These are phyloP conservation scores for Cladosporium cucumerinum DNA, from an alignment of 2,329 filamentous ascomycete genomes.

Conservation along the genomic window DNA sequence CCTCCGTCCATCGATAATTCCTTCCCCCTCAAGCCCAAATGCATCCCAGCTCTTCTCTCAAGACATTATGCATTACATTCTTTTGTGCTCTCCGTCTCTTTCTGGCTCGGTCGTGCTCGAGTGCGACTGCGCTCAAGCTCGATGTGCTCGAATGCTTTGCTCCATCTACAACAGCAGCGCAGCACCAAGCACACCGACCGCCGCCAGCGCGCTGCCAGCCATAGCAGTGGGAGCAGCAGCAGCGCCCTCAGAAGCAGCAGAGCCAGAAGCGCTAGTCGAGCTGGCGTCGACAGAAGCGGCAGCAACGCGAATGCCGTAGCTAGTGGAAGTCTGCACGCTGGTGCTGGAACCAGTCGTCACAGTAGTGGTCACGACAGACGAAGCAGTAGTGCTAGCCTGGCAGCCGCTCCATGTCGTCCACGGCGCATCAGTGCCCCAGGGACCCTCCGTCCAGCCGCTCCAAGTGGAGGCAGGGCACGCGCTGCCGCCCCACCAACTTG, in stretches of 20 bases:
- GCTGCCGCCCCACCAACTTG: slow-evolving; percentile 35
- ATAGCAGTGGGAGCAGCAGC: slow-evolving; percentile 24
- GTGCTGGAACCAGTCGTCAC: slow-evolving; percentile 26
- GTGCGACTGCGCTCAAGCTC: no score
- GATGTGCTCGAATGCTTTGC: no score
- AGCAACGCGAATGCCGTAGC: slow-evolving; percentile 32
- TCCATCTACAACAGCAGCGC: slow-evolving; percentile 29
- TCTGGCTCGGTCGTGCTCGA: not conserved
- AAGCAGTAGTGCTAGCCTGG: slow-evolving; percentile 33
- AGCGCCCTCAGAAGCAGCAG: slow-evolving; percentile 24
- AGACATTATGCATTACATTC: not conserved
- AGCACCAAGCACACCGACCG: slow-evolving; percentile 31
- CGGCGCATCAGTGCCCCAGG: slow-evolving; percentile 32
- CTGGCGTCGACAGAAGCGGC: slow-evolving; percentile 22
- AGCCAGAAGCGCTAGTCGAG: slow-evolving; percentile 16
- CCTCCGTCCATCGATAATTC: no score
- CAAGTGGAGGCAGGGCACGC: slow-evolving; percentile 35
- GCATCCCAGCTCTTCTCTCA: not conserved
- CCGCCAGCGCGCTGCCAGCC: slow-evolving; percentile 29
- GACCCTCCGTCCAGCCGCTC: slow-evolving; percentile 34
- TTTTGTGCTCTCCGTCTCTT: not conserved
- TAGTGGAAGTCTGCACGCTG: slow-evolving; percentile 26
- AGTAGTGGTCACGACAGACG: slow-evolving; percentile 30
- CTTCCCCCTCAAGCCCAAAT: not conserved
- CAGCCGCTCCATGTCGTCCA: slow-evolving; percentile 38